Conservation (phyloP, 345 rosid species). For the Heritiera fomes region DNA sequence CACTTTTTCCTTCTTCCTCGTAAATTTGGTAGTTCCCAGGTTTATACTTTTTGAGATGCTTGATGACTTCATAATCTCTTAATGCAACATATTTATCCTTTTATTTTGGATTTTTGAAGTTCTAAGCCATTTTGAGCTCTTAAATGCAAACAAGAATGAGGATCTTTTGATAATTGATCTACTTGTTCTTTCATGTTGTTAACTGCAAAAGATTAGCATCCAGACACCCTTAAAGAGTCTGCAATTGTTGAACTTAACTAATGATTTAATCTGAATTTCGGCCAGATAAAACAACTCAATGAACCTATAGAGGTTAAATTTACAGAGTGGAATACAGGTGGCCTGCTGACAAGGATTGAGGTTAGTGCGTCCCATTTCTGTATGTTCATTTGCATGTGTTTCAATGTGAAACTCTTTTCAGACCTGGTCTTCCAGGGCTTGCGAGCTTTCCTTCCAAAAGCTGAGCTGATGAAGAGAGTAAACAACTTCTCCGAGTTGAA, state of each 20-base stretch:
- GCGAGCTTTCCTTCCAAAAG: slow-evolving; percentile 86
- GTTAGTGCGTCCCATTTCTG: slow-evolving; percentile 33
- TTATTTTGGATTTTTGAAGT: slow-evolving; percentile 14
- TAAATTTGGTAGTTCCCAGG: not conserved
- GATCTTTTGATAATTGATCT: not conserved
- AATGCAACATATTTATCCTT: not conserved
- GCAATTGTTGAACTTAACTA: slow-evolving; percentile 6
- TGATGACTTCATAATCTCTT: not conserved
- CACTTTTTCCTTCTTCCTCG: slow-evolving; percentile 19
- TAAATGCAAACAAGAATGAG: not conserved
- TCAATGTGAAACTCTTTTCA: slow-evolving; percentile 14
- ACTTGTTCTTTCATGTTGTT: not conserved
- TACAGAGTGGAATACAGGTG: slow-evolving; percentile 91
- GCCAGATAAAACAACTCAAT: slow-evolving; percentile 77
- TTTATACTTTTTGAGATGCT: not conserved
- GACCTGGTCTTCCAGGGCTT: slow-evolving; percentile 59
- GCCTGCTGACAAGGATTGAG: slow-evolving; percentile 87
- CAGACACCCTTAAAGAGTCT: not conserved
- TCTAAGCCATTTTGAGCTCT: not conserved
- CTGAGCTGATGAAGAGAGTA: slow-evolving; percentile 68
- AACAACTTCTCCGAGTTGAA: slow-evolving; percentile 83
- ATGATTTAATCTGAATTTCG: slow-evolving; percentile 8
- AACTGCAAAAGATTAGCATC: slow-evolving; percentile 7
- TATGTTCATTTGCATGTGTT: not conserved
- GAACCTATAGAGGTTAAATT: slow-evolving; percentile 82